Evolutionary conservation across 176 grass and related monocot genomes (phyloP).

Genomic region (Oryza rufipogon): DNA sequence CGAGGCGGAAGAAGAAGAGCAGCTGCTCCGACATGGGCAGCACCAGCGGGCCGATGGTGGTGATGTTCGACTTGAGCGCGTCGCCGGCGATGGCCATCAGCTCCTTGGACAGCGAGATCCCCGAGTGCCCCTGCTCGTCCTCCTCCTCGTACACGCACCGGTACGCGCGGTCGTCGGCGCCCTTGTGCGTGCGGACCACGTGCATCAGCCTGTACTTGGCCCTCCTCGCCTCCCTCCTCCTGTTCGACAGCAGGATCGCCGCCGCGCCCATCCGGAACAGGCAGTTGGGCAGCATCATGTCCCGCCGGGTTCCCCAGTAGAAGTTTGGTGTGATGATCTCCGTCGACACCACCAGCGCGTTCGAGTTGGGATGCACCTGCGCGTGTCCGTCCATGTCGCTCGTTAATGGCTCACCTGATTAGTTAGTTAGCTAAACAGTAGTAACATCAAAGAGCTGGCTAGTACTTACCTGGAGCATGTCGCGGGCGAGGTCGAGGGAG

Average conservation of each 20-base stretch:
- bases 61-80: conserved; percentile 95
- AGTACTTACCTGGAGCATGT: conserved; percentile 65
- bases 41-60: conserved; percentile 85
- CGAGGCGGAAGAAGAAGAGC: conserved; percentile 88
- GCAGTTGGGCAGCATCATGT: conserved; percentile 93
- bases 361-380: conserved; percentile 79
- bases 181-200: conserved; percentile 89
- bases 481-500: conserved; percentile 80
- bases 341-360: conserved; percentile 82
- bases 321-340: conserved; percentile 97
- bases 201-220: conserved; percentile 89
- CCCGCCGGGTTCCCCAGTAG: conserved; percentile 62
- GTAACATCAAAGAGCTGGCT: neutral
- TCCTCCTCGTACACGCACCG: conserved; percentile 90
- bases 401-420: neutral
- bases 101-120: conserved; percentile 88
- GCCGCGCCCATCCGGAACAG: conserved; percentile 92
- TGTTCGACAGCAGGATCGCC: conserved; percentile 84
- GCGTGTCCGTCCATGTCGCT: conserved; percentile 1
- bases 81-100: conserved; percentile 95
- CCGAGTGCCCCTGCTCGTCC: conserved; percentile 72
- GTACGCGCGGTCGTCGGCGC: conserved; percentile 79
- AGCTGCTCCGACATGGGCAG: conserved; percentile 94
- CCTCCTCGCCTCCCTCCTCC: conserved; percentile 59
- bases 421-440: neutral